Conservation (phyloP, 176 grass and related monocot genomes). For the Oryza nivara region DNA sequence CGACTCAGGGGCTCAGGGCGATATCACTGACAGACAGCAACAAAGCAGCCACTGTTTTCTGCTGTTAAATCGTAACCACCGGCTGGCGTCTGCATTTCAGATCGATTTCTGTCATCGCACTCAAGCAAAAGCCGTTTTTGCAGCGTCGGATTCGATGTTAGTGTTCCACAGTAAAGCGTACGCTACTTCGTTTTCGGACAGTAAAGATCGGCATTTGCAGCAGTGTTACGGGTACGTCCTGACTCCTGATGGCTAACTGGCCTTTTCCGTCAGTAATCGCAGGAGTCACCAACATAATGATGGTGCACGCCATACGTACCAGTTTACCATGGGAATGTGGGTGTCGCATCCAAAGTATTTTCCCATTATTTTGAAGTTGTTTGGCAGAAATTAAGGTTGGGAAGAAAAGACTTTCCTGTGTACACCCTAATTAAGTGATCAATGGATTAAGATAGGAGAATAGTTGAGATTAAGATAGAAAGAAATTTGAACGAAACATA, state of each 20-base stretch:
- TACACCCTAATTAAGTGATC: too few relatives aligned
- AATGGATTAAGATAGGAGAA: too few relatives aligned
- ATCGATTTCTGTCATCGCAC: constrained; percentile 9
- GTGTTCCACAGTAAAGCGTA: background rate
- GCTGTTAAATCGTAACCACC: background rate
- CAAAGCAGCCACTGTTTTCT: background rate
- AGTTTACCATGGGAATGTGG: background rate
- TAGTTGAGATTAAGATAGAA: too few relatives aligned
- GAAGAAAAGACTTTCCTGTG: too few relatives aligned
- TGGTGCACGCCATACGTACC: background rate
- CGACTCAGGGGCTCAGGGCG: too few relatives aligned
- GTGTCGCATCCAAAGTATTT: background rate
- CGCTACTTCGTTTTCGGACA: background rate
- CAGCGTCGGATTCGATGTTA: background rate
- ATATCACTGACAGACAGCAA: background rate
- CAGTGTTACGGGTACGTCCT: background rate
- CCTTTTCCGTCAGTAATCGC: background rate
- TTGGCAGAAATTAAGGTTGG: too few relatives aligned
- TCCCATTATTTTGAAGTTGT: too few relatives aligned
- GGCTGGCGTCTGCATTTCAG: background rate
- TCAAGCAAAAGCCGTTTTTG: background rate
- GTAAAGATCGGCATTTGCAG: background rate
- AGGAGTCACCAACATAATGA: background rate
- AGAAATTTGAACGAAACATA: too few relatives aligned
- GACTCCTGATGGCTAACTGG: background rate